phyloP scores from a whole-genome alignment of 73 alveolate genomes.

The Tetrahymena malaccensis region DNA sequence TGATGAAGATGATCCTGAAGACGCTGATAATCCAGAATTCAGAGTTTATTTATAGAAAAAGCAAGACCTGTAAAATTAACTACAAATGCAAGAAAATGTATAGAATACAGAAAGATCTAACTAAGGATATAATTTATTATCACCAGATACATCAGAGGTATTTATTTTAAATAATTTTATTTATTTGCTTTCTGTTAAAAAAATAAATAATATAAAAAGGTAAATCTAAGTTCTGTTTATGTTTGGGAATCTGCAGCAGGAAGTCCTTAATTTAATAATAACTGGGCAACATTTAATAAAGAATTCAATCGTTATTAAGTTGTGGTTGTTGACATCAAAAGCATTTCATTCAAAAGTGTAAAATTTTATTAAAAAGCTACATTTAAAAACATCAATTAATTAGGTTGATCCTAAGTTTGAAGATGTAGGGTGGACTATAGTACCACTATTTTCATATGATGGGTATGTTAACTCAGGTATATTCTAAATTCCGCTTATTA shows the following conservation, averaged over 20 bases:
- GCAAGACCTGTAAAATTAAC: not conserved
- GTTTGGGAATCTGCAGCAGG: conserved; percentile 30
- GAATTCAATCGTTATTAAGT: conserved; percentile 23
- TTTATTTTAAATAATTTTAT: not conserved
- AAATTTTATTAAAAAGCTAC: not conserved
- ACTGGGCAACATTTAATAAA: conserved; percentile 37
- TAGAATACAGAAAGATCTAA: not conserved
- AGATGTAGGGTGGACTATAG: conserved; percentile 70
- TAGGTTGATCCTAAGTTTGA: conserved; percentile 55
- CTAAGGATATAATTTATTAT: not conserved
- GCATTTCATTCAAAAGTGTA: not conserved
- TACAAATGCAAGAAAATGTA: not conserved
- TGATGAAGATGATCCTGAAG: not conserved
- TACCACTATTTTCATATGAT: conserved; percentile 57
- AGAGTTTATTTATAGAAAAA: not conserved
- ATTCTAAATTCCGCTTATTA: conserved; percentile 59
- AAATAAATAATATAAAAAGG: not conserved
- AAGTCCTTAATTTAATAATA: conserved; percentile 45
- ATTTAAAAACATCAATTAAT: not conserved
- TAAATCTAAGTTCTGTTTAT: conserved; percentile 28
- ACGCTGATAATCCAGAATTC: not conserved
- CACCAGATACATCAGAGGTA: not conserved
- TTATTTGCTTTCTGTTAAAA: not conserved
- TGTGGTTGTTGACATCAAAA: conserved; percentile 31
- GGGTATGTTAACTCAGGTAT: conserved; percentile 63